These are phyloP conservation scores for Babesia bovis DNA, from an alignment of 169 alveolate species.

Conservation along the genomic window DNA sequence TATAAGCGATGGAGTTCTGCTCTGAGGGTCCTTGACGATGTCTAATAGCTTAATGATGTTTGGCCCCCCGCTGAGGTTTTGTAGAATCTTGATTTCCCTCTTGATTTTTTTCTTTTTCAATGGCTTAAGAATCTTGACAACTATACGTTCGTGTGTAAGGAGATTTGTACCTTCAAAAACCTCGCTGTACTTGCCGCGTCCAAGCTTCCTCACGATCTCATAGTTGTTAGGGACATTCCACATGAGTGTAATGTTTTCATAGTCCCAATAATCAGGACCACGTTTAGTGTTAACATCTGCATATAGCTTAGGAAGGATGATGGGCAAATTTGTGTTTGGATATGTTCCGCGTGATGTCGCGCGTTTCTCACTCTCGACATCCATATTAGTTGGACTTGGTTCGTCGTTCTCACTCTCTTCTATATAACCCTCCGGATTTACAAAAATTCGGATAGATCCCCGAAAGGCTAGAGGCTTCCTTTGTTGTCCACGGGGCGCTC, in stretches of 20 bases:
- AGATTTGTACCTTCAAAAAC: conserved; percentile 93
- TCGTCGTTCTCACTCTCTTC: not conserved
- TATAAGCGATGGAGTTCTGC: conserved; percentile 92
- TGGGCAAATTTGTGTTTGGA: conserved; percentile 46
- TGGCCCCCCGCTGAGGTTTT: conserved; percentile 94
- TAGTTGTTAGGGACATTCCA: conserved; percentile 92
- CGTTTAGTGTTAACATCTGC: conserved; percentile 84
- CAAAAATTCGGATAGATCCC: too few relatives aligned
- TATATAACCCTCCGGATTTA: too few relatives aligned
- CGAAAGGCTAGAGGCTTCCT: too few relatives aligned
- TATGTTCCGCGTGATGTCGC: conserved; percentile 3
- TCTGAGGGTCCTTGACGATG: conserved; percentile 94
- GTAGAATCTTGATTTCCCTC: conserved; percentile 95
- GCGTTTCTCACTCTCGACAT: conserved; percentile 36
- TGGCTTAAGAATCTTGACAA: conserved; percentile 95
- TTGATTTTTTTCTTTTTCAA: conserved; percentile 95
- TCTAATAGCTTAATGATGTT: conserved; percentile 91
- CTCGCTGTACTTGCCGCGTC: conserved; percentile 98
- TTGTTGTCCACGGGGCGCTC: not conserved
- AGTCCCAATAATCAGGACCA: conserved; percentile 90
- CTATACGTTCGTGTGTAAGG: conserved; percentile 82
- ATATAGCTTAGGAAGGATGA: conserved; percentile 71
- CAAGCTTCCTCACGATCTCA: conserved; percentile 93
- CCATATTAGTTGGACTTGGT: conserved; percentile 2
- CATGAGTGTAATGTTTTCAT: conserved; percentile 85